phyloP scores from a whole-genome alignment of 345 rosid species.

The Bruguiera parviflora region DNA sequence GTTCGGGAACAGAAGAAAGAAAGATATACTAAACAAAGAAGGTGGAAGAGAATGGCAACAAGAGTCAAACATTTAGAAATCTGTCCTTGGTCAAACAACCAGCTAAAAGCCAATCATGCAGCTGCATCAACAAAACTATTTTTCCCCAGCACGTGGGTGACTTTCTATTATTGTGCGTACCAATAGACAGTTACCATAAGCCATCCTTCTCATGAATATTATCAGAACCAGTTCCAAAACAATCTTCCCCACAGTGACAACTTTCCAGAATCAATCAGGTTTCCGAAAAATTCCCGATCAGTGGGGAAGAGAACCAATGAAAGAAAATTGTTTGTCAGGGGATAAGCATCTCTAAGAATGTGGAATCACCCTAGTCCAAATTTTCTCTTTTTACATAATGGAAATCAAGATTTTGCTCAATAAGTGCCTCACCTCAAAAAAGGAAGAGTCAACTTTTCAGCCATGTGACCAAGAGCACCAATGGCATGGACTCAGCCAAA shows the following conservation, averaged over 20 bases:
- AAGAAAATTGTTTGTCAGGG: constrained; percentile 23
- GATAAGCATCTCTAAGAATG: constrained; percentile 3
- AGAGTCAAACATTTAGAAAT: neutral
- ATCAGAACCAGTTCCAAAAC: constrained; percentile 98
- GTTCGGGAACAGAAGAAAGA: neutral
- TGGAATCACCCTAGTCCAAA: neutral
- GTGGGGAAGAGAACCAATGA: constrained; percentile 71
- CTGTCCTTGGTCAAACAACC: no score
- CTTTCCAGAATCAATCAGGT: constrained; percentile 95
- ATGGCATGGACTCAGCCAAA: constrained; percentile 95
- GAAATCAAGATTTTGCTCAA: constrained; percentile 11
- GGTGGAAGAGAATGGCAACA: neutral
- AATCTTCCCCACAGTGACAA: constrained; percentile 95
- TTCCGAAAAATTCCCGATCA: constrained; percentile 96
- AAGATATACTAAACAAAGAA: neutral
- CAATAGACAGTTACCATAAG: constrained; percentile 59
- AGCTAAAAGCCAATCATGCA: no score
- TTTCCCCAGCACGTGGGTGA: no score
- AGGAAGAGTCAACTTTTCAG: constrained; percentile 72
- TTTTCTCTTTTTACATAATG: neutral
- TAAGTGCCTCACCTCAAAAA: constrained; percentile 70
- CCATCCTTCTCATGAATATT: constrained; percentile 97
- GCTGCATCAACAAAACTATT: no score
- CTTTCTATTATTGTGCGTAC: neutral
- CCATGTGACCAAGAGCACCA: constrained; percentile 94